phyloP scores from a whole-genome alignment of 768 basidiomycete species.

The Mycena sanguinolenta region DNA sequence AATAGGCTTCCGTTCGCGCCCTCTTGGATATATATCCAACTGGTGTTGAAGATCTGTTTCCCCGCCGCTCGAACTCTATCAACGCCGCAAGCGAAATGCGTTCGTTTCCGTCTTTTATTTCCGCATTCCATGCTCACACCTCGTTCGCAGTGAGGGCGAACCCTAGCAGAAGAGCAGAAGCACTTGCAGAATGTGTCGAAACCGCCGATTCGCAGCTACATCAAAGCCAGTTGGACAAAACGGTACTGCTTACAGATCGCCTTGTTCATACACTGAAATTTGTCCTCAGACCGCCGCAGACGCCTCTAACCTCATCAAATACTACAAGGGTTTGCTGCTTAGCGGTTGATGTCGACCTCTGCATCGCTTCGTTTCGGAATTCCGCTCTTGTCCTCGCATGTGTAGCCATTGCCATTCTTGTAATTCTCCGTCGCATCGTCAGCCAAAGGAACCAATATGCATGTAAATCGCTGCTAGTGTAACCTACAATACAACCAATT shows the following conservation, averaged over 20 bases:
- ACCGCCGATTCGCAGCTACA: slow-evolving; percentile 52
- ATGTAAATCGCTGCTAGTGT: slow-evolving; percentile 29
- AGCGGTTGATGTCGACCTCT: slow-evolving; percentile 8
- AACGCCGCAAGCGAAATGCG: slow-evolving; percentile 55
- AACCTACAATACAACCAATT: slow-evolving; percentile 26
- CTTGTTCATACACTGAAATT: not conserved
- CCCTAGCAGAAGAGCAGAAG: slow-evolving; percentile 43
- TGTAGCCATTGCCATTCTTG: slow-evolving; percentile 13
- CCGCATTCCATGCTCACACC: not conserved
- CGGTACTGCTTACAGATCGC: slow-evolving; percentile 39
- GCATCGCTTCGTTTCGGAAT: not conserved
- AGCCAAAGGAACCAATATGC: slow-evolving; percentile 12
- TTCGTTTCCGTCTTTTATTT: slow-evolving; percentile 39
- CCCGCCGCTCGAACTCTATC: slow-evolving; percentile 48
- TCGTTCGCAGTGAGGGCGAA: slow-evolving; percentile 44
- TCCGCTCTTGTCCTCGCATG: not conserved
- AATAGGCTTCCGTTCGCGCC: slow-evolving; percentile 39
- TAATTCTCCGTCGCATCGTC: slow-evolving; percentile 4
- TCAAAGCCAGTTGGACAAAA: slow-evolving; percentile 51
- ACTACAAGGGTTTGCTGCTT: slow-evolving; percentile 41
- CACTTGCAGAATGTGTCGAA: slow-evolving; percentile 47
- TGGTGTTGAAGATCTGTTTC: slow-evolving; percentile 49
- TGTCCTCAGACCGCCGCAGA: slow-evolving; percentile 37
- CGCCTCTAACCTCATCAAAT: slow-evolving; percentile 41
- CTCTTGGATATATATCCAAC: slow-evolving; percentile 45